A percentile compares a stretch with the other conserved stretches of the same genome.
These are phyloP conservation scores for Suillus spraguei DNA, from an alignment of 768 basidiomycete species.

Conservation along the genomic window DNA sequence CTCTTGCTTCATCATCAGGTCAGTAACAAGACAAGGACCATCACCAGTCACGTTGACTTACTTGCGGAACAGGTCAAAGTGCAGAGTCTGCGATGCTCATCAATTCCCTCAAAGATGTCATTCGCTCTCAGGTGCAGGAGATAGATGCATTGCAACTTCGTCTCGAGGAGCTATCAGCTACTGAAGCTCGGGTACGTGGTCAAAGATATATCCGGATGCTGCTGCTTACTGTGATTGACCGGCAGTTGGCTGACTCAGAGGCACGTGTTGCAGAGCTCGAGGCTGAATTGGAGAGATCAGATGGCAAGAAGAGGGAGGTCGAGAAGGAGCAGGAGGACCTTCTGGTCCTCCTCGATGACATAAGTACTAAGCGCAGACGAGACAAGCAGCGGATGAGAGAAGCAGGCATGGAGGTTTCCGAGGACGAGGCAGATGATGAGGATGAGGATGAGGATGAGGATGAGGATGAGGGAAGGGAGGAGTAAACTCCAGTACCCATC, in stretches of 20 bases:
- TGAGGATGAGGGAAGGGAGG: constrained; percentile 37
- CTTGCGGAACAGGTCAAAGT: constrained; percentile 51
- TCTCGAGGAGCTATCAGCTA: constrained; percentile 44
- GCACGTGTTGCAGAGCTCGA: constrained; percentile 50
- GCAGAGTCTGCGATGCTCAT: constrained; percentile 83
- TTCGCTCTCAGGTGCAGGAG: constrained; percentile 81
- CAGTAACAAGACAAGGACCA: constrained; percentile 20
- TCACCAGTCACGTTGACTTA: background rate
- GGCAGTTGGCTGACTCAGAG: constrained; percentile 48
- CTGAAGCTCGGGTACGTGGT: constrained; percentile 40
- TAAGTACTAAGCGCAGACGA: constrained; percentile 78
- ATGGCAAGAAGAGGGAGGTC: constrained; percentile 73
- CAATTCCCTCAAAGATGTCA: constrained; percentile 79
- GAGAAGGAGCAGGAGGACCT: constrained; percentile 98
- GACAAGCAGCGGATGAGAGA: constrained; percentile 82
- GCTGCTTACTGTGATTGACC: constrained; percentile 7
- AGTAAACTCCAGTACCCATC: background rate
- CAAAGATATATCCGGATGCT: background rate
- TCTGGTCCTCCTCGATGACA: constrained; percentile 89
- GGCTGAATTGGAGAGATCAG: constrained; percentile 49
- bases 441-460: constrained; percentile 51
- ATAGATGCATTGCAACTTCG: constrained; percentile 68
- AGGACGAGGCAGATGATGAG: constrained; percentile 84
- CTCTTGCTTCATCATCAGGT: constrained; percentile 63
- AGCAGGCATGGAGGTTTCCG: constrained; percentile 85